A percentile compares a stretch with the other conserved stretches of the same genome.
Conservation (phyloP, 2,329 filamentous ascomycete genomes). For the Fusarium robinianum region DNA sequence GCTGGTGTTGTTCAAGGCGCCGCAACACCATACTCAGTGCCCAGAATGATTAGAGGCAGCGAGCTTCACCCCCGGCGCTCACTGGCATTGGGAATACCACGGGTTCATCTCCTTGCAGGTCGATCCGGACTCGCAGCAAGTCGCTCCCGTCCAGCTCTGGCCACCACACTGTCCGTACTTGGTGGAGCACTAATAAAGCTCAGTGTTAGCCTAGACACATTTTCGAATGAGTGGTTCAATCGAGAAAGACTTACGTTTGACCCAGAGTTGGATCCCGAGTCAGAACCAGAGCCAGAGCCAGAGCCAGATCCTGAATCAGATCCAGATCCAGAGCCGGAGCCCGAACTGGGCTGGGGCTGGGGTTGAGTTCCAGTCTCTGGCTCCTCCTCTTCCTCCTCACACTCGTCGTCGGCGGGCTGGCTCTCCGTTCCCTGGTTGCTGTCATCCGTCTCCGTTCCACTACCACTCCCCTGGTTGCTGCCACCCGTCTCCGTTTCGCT, state of each 20-base stretch:
- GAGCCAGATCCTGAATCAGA: not conserved
- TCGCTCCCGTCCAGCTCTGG: conserved; percentile 30
- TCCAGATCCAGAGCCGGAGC: not conserved
- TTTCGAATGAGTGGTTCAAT: not conserved
- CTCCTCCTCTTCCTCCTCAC: not conserved
- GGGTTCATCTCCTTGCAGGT: conserved; percentile 30
- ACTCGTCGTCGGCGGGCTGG: not conserved
- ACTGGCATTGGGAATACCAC: conserved; percentile 34
- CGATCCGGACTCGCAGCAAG: conserved; percentile 31
- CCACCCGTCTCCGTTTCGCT: no score
- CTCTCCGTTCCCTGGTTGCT: conserved; percentile 9
- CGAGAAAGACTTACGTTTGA: conserved; percentile 9
- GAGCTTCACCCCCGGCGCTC: no score
- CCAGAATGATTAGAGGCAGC: no score
- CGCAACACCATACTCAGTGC: no score
- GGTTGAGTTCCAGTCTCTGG: conserved; percentile 18
- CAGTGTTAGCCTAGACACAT: not conserved
- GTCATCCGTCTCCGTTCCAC: not conserved
- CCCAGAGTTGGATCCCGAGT: not conserved
- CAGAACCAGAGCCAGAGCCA: not conserved
- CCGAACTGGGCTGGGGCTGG: not conserved
- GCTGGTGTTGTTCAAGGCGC: no score
- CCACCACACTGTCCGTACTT: conserved; percentile 33
- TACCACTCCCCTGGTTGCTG: conserved; percentile 8
- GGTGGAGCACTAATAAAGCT: conserved; percentile 25